Base-by-base conservation (phyloP, 1,284 basidiomycete genomes). In the Trichosporon coremiiforme region DNA sequence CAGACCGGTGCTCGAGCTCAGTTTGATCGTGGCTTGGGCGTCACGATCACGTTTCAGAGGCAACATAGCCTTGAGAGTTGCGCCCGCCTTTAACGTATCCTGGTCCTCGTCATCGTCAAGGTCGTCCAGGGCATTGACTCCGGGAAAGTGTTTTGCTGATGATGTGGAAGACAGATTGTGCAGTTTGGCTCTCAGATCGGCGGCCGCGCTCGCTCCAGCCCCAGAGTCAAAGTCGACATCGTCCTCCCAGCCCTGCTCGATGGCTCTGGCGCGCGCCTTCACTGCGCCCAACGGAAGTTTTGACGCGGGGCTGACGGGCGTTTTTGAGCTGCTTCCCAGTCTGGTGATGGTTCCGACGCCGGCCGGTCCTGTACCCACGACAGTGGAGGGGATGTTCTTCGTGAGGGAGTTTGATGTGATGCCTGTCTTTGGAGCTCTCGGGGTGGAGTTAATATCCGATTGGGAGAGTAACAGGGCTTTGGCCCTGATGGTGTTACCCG, bases 71-170 rank as follows among this genome's bases (percentile, higher is more conserved):
- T 79, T 81, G 67, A 81, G 70, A 7, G 79, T 80, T 0, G 77
- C 78, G 9, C 79, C 77, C 9, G 80, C 81, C 72, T 80, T 81
- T 47, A 84, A 66, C 0, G 82, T 82, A 15, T 76, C 78, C 64
- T 82, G 76, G 55, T 79, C 73, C 17, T 78, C 79, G n/a, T 81
- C 77, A n/a, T 77, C 76, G 9, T 76, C 80, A 9, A 82, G 71
- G 50, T 78, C 78, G 69, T 82, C 80, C 36, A 80, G 72, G 0
- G 76, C 80, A 60, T 79, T 71, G 12, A 77, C 66, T 9, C 75
- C 76, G 20, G 77, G 71, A 67, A 77, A 72, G 71, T 69, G 69
- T 38, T 66, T 73, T 62, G 71, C 68, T 31, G 70, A 74, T 10
- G 73, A 57, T 31, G 70, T 73, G 15, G 73, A 57, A 1, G 72